Evolutionary conservation across 805 yeast species (phyloP).

Genomic region (Metschnikowia santaceciliae): DNA sequence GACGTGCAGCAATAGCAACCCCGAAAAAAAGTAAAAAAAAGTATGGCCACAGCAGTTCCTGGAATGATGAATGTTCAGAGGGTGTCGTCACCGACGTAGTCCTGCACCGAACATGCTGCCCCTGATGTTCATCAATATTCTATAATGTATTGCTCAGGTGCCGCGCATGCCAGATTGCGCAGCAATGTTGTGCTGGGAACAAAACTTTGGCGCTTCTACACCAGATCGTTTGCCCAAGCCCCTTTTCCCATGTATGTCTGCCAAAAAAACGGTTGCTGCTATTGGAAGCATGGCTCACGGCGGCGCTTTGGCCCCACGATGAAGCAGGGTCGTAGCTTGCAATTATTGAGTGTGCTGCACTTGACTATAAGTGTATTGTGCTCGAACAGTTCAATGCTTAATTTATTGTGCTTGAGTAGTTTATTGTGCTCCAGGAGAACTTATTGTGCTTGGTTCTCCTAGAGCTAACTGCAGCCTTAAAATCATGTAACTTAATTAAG

Average conservation of each 20-base stretch:
- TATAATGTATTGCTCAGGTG: neutral
- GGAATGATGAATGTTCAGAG: neutral
- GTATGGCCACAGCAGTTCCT: too few species aligned
- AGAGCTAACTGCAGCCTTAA: too few species aligned
- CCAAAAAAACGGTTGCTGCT: neutral
- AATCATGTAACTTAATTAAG: neutral
- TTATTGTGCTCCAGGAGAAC: too few species aligned
- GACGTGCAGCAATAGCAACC: too few species aligned
- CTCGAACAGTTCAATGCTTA: too few species aligned
- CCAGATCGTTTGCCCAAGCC: neutral
- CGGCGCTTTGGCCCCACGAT: too few species aligned
- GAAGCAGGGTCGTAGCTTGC: too few species aligned
- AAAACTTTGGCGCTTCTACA: neutral
- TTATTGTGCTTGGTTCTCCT: too few species aligned
- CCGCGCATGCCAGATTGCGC: constrained; percentile 3
- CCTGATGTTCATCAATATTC: neutral
- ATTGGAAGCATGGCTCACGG: neutral
- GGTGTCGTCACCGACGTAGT: neutral
- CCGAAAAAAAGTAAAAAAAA: too few species aligned
- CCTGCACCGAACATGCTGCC: neutral
- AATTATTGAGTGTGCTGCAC: too few species aligned
- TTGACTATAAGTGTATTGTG: too few species aligned
- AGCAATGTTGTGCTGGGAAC: neutral
- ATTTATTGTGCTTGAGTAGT: too few species aligned
- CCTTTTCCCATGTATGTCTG: neutral